Evolutionary conservation across 768 basidiomycete species (phyloP).

Genomic region (Xerocomellus intermedius): DNA sequence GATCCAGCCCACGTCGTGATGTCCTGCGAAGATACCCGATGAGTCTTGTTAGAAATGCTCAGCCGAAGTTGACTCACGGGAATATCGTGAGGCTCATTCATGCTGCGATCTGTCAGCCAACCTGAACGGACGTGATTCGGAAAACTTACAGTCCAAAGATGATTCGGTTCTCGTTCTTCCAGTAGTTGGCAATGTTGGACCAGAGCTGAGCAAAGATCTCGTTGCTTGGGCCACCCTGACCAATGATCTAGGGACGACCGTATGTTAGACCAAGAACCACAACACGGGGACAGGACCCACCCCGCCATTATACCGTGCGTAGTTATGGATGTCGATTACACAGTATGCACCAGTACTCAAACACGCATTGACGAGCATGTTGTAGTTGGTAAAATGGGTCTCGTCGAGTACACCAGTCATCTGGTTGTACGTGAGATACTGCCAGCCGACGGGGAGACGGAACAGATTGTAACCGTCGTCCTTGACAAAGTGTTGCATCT

Average conservation of each 20-base stretch:
- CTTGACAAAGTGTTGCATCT: slow-evolving; percentile 59
- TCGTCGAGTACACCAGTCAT: slow-evolving; percentile 41
- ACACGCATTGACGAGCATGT: slow-evolving; percentile 42
- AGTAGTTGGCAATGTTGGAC: slow-evolving; percentile 50
- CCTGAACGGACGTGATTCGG: neutral
- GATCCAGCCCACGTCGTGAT: slow-evolving; percentile 48
- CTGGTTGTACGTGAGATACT: slow-evolving; percentile 43
- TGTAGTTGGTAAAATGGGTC: slow-evolving; percentile 47
- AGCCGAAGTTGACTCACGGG: slow-evolving; percentile 26
- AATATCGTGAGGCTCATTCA: slow-evolving; percentile 66
- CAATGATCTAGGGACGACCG: slow-evolving; percentile 43
- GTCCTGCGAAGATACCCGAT: slow-evolving; percentile 13
- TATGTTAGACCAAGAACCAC: neutral
- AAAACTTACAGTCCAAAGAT: slow-evolving; percentile 48
- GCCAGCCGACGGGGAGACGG: slow-evolving; percentile 63
- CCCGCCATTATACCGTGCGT: slow-evolving; percentile 52
- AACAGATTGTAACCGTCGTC: slow-evolving; percentile 56
- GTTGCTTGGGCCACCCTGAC: slow-evolving; percentile 60
- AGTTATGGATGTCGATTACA: slow-evolving; percentile 61
- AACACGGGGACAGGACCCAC: slow-evolving; percentile 20
- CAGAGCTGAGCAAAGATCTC: slow-evolving; percentile 53
- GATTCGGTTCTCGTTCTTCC: slow-evolving; percentile 39
- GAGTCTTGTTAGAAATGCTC: neutral
- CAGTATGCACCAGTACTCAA: slow-evolving; percentile 50
- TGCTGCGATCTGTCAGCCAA: slow-evolving; percentile 30